Evolutionary conservation across 2,329 filamentous ascomycete genomes (phyloP).

Genomic region (Apiospora malaysiana): DNA sequence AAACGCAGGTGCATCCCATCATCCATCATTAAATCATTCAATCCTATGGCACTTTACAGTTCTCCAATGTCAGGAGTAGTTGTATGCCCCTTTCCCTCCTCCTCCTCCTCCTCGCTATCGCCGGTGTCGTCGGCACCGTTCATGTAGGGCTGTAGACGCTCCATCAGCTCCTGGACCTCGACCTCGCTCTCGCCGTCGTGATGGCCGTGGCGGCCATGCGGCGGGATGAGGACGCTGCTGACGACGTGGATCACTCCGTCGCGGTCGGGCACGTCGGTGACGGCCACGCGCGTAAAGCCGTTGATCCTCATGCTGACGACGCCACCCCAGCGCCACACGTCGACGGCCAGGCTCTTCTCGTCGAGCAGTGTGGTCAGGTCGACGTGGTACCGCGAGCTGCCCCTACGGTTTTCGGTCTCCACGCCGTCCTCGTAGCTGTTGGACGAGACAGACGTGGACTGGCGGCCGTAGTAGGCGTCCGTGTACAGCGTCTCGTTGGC

Average conservation of each 20-base stretch:
- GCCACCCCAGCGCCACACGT: slow-evolving; percentile 71
- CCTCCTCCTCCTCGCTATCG: not conserved
- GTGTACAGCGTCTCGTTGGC: slow-evolving; percentile 63
- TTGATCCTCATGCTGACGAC: slow-evolving; percentile 78
- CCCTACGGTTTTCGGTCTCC: slow-evolving; percentile 34
- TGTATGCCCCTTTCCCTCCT: not conserved
- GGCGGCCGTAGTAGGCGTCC: slow-evolving; percentile 73
- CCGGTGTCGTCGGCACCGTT: not conserved
- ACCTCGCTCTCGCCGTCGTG: slow-evolving; percentile 55
- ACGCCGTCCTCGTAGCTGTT: slow-evolving; percentile 29
- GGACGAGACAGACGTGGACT: slow-evolving; percentile 29
- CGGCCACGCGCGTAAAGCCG: slow-evolving; percentile 67
- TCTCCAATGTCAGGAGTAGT: not conserved
- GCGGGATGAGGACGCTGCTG: slow-evolving; percentile 75
- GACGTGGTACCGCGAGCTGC: slow-evolving; percentile 61
- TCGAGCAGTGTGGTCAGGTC: slow-evolving; percentile 77
- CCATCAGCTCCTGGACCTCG: slow-evolving; percentile 65
- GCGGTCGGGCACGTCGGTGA: slow-evolving; percentile 73
- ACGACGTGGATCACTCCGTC: slow-evolving; percentile 87
- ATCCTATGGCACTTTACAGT: not conserved
- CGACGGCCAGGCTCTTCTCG: slow-evolving; percentile 70
- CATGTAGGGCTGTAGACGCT: slow-evolving; percentile 48
- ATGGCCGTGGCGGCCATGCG: slow-evolving; percentile 56
- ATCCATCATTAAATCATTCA: not conserved
- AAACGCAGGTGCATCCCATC: not conserved